Evolutionary conservation across 345 rosid species (phyloP), one percentile per base, ranked within the genome.

Genomic region (Linum trigynum): DNA sequence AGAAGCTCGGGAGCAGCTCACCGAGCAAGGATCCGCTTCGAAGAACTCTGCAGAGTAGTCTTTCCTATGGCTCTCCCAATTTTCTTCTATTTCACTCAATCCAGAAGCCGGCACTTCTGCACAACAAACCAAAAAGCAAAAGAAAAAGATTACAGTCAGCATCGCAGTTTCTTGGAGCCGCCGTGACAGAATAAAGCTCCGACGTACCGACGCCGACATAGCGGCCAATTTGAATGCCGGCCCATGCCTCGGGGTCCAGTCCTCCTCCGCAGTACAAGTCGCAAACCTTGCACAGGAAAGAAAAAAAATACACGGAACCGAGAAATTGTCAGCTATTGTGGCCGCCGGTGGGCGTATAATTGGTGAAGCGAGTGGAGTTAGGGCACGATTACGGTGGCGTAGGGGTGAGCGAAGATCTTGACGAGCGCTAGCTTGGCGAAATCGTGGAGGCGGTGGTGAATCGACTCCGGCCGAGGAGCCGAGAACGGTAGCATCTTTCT

Each of bases 401-500:
- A 94, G 23, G 97, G 97, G 66, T 90, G 92, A 40, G 82, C 82
- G 80, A 90, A 94, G 69, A 90, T 94, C 72, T 80, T 90, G 78
- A 88, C 78, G 61, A 88, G 87, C 45, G 96, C 97, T 37, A 80
- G 76, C 74, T 82, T 87, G 14, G 95, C 97, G 66, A 85, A 80
- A 72, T 88, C 97, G 80, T 82, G 84, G 74, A 94, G 92, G 36
- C 97, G 92, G 36, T 83, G 79, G 80, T 86, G 95, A 74, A 81
- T 73, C 67, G 78, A 86, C 79, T 94, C 97, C 53, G 53, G 53
- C 12, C 53, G 53, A 6, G 14, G 14, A 48, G 11, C 53, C 14
- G 53, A 48, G 53, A 48, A 48, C 14, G 53, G 53, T 6, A 48
- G 14, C 53, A 48, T 45, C 12, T 48, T 48, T 1, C 11, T 23